phyloP scores from a whole-genome alignment of 139 green algal species.

The Closterium sp. region DNA sequence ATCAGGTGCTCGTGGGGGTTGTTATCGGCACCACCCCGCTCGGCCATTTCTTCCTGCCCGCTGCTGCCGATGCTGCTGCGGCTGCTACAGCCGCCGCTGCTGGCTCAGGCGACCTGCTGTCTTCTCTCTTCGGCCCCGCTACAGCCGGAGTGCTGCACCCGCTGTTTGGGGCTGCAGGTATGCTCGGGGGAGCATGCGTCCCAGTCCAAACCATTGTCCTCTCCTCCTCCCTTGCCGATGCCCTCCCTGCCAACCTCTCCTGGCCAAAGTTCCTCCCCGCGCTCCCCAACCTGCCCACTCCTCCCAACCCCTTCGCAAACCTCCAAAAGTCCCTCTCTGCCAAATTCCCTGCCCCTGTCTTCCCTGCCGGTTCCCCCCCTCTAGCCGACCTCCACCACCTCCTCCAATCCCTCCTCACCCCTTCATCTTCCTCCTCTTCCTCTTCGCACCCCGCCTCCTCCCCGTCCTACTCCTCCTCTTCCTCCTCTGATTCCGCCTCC shows the following conservation, averaged over 20 bases:
- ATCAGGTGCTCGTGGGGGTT: slow-evolving; percentile 23
- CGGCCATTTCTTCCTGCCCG: too few species aligned
- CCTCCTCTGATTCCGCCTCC: background rate
- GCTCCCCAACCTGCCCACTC: background rate
- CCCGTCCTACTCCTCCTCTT: background rate
- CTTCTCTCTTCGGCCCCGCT: too few species aligned
- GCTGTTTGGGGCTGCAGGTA: background rate
- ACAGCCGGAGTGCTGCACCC: background rate
- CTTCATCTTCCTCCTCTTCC: background rate
- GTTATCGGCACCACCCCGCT: slow-evolving; percentile 3
- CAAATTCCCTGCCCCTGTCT: background rate
- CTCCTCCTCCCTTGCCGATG: background rate
- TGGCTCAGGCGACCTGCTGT: too few species aligned
- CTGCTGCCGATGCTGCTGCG: background rate
- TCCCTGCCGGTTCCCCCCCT: background rate
- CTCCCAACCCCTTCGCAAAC: background rate
- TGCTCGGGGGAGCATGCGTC: background rate
- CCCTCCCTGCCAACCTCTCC: background rate
- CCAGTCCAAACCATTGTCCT: background rate
- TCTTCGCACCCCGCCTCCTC: background rate
- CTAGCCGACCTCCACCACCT: background rate
- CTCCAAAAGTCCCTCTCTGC: background rate
- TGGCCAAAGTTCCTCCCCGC: background rate
- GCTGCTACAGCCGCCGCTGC: too few species aligned
- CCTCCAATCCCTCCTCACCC: background rate